Base-by-base conservation (phyloP, 192 early-diverging fungal genomes). In the Backusella westeae region DNA sequence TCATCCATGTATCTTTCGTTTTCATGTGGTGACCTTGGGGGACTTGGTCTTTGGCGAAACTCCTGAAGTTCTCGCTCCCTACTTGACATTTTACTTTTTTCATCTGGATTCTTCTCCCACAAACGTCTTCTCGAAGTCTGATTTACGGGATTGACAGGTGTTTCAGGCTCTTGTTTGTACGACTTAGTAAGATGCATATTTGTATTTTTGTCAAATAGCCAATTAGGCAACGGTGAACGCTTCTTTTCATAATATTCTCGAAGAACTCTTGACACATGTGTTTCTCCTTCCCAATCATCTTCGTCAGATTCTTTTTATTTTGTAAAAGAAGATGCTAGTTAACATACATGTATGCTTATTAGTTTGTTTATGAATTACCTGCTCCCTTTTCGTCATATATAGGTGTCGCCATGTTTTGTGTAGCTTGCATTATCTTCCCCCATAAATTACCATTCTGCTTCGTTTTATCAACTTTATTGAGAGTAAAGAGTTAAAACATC, bases 201-300 rank as follows among this genome's bases (percentile, higher is more conserved):
- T 39, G 59, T 41, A 53, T 80, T 73, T 49, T n/a, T 49, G 46
- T 49, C 46, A 32, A 69, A 35, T 44, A 80, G 69, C 78, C 78
- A 83, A 9, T 49, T 34, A 21, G 82, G 82, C 21, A 83, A 36
- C 6, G 67, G 66, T 15, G 75, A 81, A 2, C 81, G 80, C 38
- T 88, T 89, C 39, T 89, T 83, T 34, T 88, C 85, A 49, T 80
- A 78, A 73, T 86, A 75, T 32, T 89, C 88, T 17, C 88, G 80
- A 23, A 90, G 71, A 53, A 86, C 74, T 34, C 87, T 80, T 6
- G 83, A 78, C 23, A 90, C 85, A 78, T 89, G 87, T 4, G 86
- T 74, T 72, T 90, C 89, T 21, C 86, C 87, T 71, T 90, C 86
- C 72, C 80, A 77, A 59, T 85, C 89, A 19, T 83, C 84, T 67